phyloP scores from a whole-genome alignment of 176 grass and related monocot species.

The Bonia amplexicaulis region DNA sequence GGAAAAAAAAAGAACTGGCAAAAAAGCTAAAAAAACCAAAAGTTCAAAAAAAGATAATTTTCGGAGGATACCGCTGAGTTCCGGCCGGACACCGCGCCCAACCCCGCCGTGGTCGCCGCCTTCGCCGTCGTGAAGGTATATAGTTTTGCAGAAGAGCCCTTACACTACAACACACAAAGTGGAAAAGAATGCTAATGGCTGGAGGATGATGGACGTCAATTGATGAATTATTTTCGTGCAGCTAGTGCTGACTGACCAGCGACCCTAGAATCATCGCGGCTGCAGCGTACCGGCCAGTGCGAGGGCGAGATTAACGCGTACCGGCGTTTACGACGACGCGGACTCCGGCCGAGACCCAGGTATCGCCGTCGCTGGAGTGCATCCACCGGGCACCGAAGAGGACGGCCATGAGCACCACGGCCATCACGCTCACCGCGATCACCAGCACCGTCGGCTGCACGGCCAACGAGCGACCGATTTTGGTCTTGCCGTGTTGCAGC shows the following conservation, averaged over 20 bases:
- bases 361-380: neutral
- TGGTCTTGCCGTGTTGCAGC: neutral
- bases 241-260: no score
- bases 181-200: no score
- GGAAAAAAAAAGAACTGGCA: no score
- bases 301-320: neutral
- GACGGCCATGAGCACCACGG: neutral
- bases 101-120: neutral
- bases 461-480: no score
- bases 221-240: no score
- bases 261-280: no score
- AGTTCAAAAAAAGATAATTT: no score
- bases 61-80: neutral
- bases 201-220: no score
- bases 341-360: conserved; percentile 8
- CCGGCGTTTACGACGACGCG: neutral
- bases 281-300: neutral
- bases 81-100: neutral
- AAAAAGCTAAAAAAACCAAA: no score
- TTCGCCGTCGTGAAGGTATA: neutral
- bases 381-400: conserved; percentile 30
- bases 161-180: no score
- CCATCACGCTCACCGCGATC: neutral
- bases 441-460: neutral
- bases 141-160: no score